These are phyloP conservation scores for Lactarius hatsudake DNA, from an alignment of 768 basidiomycete genomes.

Conservation along the genomic window DNA sequence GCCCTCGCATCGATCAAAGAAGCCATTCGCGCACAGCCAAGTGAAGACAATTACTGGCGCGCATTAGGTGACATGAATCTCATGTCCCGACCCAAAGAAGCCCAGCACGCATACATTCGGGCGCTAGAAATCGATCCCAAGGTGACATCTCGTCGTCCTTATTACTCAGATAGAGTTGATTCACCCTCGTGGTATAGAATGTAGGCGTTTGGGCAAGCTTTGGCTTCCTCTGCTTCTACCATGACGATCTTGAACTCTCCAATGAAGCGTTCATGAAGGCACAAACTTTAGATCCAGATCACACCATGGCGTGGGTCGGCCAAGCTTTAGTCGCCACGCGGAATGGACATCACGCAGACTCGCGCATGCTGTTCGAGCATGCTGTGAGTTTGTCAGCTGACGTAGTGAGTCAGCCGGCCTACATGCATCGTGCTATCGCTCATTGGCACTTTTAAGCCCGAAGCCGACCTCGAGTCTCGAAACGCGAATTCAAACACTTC, in stretches of 20 bases:
- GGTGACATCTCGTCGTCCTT: constrained; percentile 40
- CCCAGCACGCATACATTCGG: constrained; percentile 91
- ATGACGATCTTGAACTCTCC: constrained; percentile 78
- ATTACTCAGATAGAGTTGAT: constrained; percentile 16
- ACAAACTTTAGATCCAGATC: constrained; percentile 90
- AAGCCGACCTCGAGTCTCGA: constrained; percentile 77
- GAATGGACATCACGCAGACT: constrained; percentile 58
- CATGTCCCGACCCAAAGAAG: constrained; percentile 58
- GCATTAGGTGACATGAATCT: constrained; percentile 77
- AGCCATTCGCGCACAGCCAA: constrained; percentile 70
- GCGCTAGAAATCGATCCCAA: constrained; percentile 85
- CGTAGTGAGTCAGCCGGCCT: constrained; percentile 45
- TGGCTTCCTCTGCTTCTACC: constrained; percentile 79
- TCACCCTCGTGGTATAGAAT: constrained; percentile 44
- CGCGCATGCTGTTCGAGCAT: constrained; percentile 69
- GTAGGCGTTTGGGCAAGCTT: constrained; percentile 81
- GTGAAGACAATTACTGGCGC: constrained; percentile 76
- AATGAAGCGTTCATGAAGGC: constrained; percentile 84
- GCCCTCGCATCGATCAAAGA: constrained; percentile 57
- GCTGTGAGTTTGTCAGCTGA: constrained; percentile 57
- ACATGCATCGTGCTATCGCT: constrained; percentile 19
- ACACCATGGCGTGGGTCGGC: constrained; percentile 85
- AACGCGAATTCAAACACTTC: constrained; percentile 49
- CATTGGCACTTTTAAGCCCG: constrained; percentile 48
- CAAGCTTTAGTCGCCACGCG: constrained; percentile 70